Conservation (phyloP, 257 asterid genomes). For the Solanum piurae region DNA sequence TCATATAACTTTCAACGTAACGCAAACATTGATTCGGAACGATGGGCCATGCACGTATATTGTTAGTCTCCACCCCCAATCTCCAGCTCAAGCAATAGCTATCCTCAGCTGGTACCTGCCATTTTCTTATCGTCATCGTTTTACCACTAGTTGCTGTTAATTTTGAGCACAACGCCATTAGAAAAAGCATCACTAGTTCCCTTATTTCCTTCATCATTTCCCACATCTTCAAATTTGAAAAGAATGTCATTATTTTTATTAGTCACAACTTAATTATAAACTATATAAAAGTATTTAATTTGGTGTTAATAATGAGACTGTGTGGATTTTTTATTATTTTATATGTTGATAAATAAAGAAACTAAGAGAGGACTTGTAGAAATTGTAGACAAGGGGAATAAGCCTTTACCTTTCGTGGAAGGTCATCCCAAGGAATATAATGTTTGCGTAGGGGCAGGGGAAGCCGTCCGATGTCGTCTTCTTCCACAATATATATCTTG, state of each 20-base stretch:
- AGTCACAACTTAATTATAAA: background rate
- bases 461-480: background rate
- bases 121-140: conserved; percentile 8
- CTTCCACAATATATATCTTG: background rate
- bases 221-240: background rate
- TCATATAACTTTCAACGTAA: conserved; percentile 24
- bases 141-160: conserved; percentile 8
- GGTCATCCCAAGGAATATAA: background rate
- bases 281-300: background rate
- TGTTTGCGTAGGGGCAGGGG: background rate
- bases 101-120: background rate
- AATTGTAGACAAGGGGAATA: background rate
- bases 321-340: background rate
- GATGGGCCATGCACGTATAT: conserved; percentile 44
- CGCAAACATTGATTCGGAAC: conserved; percentile 19
- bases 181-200: conserved; percentile 19
- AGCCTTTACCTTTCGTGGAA: background rate
- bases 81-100: conserved; percentile 60
- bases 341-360: background rate
- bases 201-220: conserved; percentile 21
- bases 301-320: background rate
- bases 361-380: background rate
- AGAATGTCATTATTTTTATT: background rate
- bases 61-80: conserved; percentile 60
- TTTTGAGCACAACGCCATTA: conserved; percentile 20